Evolutionary conservation across 352 stramenopile species (phyloP).

Genomic region (Phytophthora foliorum): DNA sequence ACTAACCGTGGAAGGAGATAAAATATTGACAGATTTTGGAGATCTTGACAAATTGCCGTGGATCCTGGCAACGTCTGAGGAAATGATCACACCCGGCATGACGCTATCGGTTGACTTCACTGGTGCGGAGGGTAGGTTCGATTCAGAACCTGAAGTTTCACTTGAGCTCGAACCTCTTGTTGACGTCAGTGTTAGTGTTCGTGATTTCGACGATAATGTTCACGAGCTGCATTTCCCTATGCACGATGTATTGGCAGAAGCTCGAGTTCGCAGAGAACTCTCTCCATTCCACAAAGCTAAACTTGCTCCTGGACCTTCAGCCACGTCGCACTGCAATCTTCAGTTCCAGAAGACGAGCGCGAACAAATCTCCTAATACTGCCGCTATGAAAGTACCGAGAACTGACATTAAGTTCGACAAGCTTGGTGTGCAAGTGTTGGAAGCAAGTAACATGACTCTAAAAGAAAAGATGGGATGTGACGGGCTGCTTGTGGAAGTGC

Average conservation of each 20-base stretch:
- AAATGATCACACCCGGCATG: constrained; percentile 3
- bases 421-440: constrained; percentile 51
- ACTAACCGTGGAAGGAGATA: constrained; percentile 16
- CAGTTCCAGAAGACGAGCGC: neutral
- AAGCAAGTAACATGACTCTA: constrained; percentile 61
- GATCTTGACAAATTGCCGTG: constrained; percentile 28
- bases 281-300: constrained; percentile 44
- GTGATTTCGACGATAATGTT: constrained; percentile 34
- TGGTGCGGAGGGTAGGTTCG: constrained; percentile 30
- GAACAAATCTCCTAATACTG: neutral
- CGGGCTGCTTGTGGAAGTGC: constrained; percentile 51
- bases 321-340: neutral
- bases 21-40: neutral
- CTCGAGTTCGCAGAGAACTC: constrained; percentile 52
- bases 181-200: constrained; percentile 55
- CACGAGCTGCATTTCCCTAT: constrained; percentile 64
- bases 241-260: constrained; percentile 51
- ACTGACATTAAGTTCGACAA: constrained; percentile 59
- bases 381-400: constrained; percentile 29
- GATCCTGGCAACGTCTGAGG: constrained; percentile 19
- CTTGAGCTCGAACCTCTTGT: constrained; percentile 55
- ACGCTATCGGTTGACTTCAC: constrained; percentile 41
- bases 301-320: constrained; percentile 29
- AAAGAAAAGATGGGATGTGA: constrained; percentile 39
- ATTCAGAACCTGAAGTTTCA: constrained; percentile 39